A percentile compares a stretch with the other conserved stretches of the same genome.
These are phyloP conservation scores for Huntiella abstrusa DNA, from an alignment of 2,329 filamentous ascomycete genomes.

Conservation along the genomic window DNA sequence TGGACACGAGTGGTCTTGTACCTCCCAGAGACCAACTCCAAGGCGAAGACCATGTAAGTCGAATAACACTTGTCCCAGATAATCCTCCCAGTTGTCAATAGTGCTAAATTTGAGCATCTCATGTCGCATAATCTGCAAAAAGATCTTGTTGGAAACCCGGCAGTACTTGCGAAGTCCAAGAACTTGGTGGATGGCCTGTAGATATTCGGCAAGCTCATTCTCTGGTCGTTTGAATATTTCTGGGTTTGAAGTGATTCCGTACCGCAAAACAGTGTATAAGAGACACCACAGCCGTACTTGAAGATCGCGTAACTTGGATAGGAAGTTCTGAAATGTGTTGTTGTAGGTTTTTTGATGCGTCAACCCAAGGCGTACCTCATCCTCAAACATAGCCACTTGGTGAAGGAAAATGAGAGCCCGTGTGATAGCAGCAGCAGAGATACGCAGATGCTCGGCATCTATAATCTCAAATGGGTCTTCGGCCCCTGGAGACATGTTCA, in stretches of 20 bases:
- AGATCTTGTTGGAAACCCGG: conserved; percentile 67
- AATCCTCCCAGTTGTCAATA: conserved; percentile 66
- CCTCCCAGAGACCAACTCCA: conserved; percentile 43
- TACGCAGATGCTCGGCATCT: conserved; percentile 57
- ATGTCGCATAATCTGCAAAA: conserved; percentile 73
- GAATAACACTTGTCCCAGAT: conserved; percentile 68
- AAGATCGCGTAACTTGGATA: conserved; percentile 64
- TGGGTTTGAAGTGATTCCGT: conserved; percentile 35
- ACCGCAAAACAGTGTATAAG: conserved; percentile 62
- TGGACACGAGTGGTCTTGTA: conserved; percentile 63
- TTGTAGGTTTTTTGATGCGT: conserved; percentile 38
- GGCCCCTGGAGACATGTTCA: conserved; percentile 33
- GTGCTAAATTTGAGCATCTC: conserved; percentile 63
- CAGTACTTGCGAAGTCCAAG: conserved; percentile 72
- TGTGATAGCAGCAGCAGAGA: conserved; percentile 52
- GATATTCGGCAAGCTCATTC: conserved; percentile 57
- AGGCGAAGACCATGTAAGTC: conserved; percentile 70
- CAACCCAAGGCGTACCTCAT: conserved; percentile 65
- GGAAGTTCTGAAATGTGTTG: conserved; percentile 31
- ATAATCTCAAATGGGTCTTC: conserved; percentile 53
- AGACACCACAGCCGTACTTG: conserved; percentile 77
- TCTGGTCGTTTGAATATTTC: conserved; percentile 46
- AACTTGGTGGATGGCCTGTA: conserved; percentile 67
- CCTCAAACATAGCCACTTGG: conserved; percentile 62
- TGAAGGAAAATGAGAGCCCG: conserved; percentile 60